Conservation (phyloP, 768 basidiomycete species). For the Termitomyces sp. region DNA sequence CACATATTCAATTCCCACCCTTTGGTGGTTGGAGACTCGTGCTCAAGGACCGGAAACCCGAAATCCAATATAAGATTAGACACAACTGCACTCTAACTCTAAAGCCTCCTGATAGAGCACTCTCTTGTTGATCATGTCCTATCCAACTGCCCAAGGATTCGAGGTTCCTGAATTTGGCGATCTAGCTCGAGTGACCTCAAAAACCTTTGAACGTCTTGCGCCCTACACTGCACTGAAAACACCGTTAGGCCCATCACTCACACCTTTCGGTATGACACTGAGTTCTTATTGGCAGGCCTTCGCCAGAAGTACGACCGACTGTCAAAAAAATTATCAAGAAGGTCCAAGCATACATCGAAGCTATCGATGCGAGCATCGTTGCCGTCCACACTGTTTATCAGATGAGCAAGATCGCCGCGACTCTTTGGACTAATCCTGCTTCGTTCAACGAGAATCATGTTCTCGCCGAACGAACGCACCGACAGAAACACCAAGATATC, state of each 20-base stretch:
- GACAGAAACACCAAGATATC: constrained; percentile 12
- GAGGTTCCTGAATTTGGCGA: constrained; percentile 20
- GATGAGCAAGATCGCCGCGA: constrained; percentile 12
- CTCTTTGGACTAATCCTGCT: constrained; percentile 1
- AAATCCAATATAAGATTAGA: not conserved
- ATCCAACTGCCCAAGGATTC: constrained; percentile 4
- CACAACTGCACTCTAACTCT: not conserved
- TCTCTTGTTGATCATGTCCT: constrained; percentile 1
- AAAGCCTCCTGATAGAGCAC: not conserved
- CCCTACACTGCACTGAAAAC: constrained; percentile 25
- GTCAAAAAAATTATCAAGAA: constrained; percentile 12
- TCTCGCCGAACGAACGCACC: not conserved
- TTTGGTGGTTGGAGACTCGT: not conserved
- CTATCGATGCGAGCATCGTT: constrained; percentile 16
- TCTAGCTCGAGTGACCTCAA: constrained; percentile 27
- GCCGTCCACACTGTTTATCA: constrained; percentile 12
- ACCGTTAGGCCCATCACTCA: not conserved
- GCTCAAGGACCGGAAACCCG: not conserved
- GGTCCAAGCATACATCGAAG: constrained; percentile 12
- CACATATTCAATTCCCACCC: not conserved
- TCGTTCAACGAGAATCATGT: not conserved
- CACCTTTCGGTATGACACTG: not conserved
- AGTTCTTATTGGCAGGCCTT: constrained; percentile 7
- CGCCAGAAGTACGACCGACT: constrained; percentile 13
- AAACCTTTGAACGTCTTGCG: constrained; percentile 32